These are phyloP conservation scores for Mycotypha africana DNA, from an alignment of 371 early-diverging fungal genomes.

Conservation along the genomic window DNA sequence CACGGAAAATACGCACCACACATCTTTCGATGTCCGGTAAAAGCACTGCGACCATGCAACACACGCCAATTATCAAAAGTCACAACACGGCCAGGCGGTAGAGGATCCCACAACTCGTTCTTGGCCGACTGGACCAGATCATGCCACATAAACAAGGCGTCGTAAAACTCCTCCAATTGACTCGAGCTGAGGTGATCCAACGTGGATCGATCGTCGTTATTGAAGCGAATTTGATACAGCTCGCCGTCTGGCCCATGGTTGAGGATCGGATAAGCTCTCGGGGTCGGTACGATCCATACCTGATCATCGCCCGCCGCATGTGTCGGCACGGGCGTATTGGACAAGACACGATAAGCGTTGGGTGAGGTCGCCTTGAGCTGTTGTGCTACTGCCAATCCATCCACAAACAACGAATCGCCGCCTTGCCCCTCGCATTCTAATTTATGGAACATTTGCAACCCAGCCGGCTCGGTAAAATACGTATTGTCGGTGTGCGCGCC, in stretches of 20 bases:
- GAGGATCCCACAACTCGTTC: conserved; percentile 65
- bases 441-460: conserved; percentile 86
- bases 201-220: conserved; percentile 82
- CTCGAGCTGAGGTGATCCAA: conserved; percentile 46
- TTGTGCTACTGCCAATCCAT: conserved; percentile 74
- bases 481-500: conserved; percentile 90
- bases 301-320: conserved; percentile 84
- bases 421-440: conserved; percentile 70
- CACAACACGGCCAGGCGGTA: conserved; percentile 70
- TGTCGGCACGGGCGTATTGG: conserved; percentile 54
- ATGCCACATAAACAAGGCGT: conserved; percentile 71
- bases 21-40: conserved; percentile 74
- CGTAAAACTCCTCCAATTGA: conserved; percentile 64
- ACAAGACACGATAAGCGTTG: conserved; percentile 60
- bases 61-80: conserved; percentile 88
- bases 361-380: conserved; percentile 56
- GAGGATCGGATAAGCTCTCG: conserved; percentile 61
- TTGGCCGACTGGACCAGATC: conserved; percentile 47
- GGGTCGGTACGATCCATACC: conserved; percentile 64
- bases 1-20: conserved; percentile 75
- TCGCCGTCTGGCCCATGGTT: conserved; percentile 54
- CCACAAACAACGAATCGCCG: conserved; percentile 79
- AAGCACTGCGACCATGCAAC: conserved; percentile 78
- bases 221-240: conserved; percentile 77
- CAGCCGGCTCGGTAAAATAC: conserved; percentile 87